phyloP scores from a whole-genome alignment of 345 rosid genomes.

The Raphanus sativus region DNA sequence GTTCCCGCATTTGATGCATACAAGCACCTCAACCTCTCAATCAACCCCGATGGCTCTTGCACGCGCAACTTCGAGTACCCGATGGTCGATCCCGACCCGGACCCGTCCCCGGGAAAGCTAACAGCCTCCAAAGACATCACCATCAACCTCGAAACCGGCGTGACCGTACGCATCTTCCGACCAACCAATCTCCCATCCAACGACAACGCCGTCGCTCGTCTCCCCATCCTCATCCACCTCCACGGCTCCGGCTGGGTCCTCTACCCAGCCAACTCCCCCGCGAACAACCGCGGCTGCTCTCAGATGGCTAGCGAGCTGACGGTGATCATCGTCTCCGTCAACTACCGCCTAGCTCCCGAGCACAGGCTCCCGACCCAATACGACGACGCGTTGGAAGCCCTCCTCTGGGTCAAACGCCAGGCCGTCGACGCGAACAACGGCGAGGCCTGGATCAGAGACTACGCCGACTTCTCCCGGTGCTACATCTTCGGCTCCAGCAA shows the following conservation, averaged over 20 bases:
- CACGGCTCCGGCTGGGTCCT: constrained; percentile 39
- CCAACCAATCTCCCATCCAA: constrained; percentile 39
- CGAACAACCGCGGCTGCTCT: constrained; percentile 17
- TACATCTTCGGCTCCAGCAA: constrained; percentile 40
- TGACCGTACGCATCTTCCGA: constrained; percentile 37
- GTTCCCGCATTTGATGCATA: constrained; percentile 35
- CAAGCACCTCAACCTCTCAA: constrained; percentile 38
- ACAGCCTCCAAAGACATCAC: constrained; percentile 44
- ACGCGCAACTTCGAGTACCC: constrained; percentile 40
- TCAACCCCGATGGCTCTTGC: constrained; percentile 42
- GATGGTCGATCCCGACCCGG: constrained; percentile 1
- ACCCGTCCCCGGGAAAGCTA: constrained; percentile 29
- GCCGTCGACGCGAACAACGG: constrained; percentile 30
- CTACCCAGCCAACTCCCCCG: constrained; percentile 24
- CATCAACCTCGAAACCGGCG: constrained; percentile 31
- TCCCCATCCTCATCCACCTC: constrained; percentile 39
- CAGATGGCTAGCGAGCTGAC: constrained; percentile 31
- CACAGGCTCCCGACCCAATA: constrained; percentile 40
- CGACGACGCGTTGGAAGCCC: constrained; percentile 41
- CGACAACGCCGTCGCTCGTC: constrained; percentile 41
- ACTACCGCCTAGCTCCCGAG: constrained; percentile 45
- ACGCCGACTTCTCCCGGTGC: constrained; percentile 43
- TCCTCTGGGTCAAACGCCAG: constrained; percentile 39
- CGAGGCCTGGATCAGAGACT: constrained; percentile 42
- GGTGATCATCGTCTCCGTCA: constrained; percentile 33